Evolutionary conservation across 2,329 filamentous ascomycete genomes (phyloP).

Genomic region (Curvularia eragrostidis): DNA sequence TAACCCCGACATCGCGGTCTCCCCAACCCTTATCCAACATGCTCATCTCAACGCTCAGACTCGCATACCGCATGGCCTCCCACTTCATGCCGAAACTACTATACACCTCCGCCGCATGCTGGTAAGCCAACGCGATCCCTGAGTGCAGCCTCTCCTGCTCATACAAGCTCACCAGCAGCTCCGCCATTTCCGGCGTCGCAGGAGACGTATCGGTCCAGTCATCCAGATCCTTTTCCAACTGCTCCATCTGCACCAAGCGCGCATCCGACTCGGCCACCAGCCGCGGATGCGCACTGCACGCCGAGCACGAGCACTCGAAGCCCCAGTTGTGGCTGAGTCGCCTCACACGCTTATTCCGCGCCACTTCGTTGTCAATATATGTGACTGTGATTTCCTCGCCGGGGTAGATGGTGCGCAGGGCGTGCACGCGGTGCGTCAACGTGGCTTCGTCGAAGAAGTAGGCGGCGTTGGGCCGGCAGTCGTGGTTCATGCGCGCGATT

Average conservation of each 20-base stretch:
- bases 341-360: slow-evolving; percentile 38
- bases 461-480: slow-evolving; percentile 50
- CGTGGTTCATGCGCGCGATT: slow-evolving; percentile 48
- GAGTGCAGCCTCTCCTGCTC: slow-evolving; percentile 48
- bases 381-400: slow-evolving; percentile 55
- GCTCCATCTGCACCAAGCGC: slow-evolving; percentile 42
- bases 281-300: slow-evolving; percentile 44
- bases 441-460: slow-evolving; percentile 50
- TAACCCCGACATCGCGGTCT: slow-evolving; percentile 35
- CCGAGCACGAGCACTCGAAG: slow-evolving; percentile 50
- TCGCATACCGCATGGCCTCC: slow-evolving; percentile 41
- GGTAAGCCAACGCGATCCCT: slow-evolving; percentile 49
- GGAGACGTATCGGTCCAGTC: slow-evolving; percentile 35
- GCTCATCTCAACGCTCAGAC: slow-evolving; percentile 33
- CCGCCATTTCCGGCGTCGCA: slow-evolving; percentile 44
- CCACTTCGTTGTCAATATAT: slow-evolving; percentile 50
- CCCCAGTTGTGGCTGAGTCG: slow-evolving; percentile 48
- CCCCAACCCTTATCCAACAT: slow-evolving; percentile 43
- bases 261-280: slow-evolving; percentile 43
- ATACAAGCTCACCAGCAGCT: slow-evolving; percentile 47
- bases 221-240: slow-evolving; percentile 36
- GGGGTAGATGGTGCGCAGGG: slow-evolving; percentile 46
- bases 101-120: slow-evolving; percentile 50
- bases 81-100: slow-evolving; percentile 44
- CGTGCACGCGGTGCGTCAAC: slow-evolving; percentile 52